Evolutionary conservation across 2,329 filamentous ascomycete species (phyloP).

Genomic region (Hortaea werneckii): DNA sequence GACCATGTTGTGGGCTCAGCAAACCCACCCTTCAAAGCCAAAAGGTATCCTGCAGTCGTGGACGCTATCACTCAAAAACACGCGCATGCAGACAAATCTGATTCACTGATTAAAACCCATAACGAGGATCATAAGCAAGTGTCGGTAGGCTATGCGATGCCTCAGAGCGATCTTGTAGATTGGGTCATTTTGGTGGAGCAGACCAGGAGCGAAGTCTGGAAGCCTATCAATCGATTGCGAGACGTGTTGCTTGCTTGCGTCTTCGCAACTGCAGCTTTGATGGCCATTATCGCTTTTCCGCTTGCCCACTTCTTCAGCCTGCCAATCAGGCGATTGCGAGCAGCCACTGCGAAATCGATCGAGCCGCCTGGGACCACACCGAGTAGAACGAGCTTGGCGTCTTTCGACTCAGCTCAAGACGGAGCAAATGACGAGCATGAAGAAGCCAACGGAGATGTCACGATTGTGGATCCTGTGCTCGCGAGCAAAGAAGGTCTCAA

Average conservation of each 20-base stretch:
- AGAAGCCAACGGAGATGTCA: constrained; percentile 36
- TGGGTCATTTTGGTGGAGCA: constrained; percentile 81
- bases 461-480: constrained; percentile 28
- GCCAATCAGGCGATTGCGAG: constrained; percentile 66
- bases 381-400: constrained; percentile 31
- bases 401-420: constrained; percentile 11
- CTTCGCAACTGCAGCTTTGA: constrained; percentile 64
- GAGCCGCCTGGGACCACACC: constrained; percentile 48
- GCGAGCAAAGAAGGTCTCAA: constrained; percentile 39
- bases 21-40: constrained; percentile 48
- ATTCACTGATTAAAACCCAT: constrained; percentile 49
- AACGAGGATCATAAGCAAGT: constrained; percentile 65
- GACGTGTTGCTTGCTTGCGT: constrained; percentile 75
- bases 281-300: constrained; percentile 63
- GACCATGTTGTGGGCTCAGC: constrained; percentile 26
- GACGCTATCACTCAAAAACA: constrained; percentile 45
- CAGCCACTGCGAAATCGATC: constrained; percentile 65
- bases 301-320: constrained; percentile 72
- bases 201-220: constrained; percentile 61
- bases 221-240: constrained; percentile 63
- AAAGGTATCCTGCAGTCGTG: constrained; percentile 52
- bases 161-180: constrained; percentile 57
- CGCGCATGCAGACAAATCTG: constrained; percentile 49
- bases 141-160: constrained; percentile 69
- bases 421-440: constrained; percentile 19